A percentile compares a stretch with the other conserved stretches of the same genome.
Evolutionary conservation across 371 early-diverging fungal genomes (phyloP).

Genomic region (Mortierella sp.): DNA sequence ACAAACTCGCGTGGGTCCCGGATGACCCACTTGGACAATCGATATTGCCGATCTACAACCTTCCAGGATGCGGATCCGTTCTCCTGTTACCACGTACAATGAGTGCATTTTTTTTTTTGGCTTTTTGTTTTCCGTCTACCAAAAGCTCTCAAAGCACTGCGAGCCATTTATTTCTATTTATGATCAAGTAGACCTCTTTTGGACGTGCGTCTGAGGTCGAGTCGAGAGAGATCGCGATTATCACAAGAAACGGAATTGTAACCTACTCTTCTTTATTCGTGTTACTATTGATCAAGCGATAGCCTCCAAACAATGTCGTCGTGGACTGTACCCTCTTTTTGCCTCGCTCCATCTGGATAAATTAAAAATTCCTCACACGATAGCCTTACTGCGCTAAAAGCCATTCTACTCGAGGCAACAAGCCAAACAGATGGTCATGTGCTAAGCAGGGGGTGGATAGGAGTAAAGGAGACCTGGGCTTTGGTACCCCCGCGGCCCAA

Average conservation of each 20-base stretch:
- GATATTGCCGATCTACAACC: too few relatives aligned
- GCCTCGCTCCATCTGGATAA: too few relatives aligned
- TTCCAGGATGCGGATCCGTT: too few relatives aligned
- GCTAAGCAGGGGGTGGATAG: neutral
- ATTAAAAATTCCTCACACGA: too few relatives aligned
- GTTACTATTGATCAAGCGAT: too few relatives aligned
- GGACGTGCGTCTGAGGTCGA: neutral
- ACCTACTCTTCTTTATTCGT: too few relatives aligned
- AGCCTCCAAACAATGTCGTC: too few relatives aligned
- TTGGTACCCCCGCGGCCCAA: neutral
- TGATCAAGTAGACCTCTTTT: neutral
- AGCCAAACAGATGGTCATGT: neutral
- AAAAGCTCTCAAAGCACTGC: conserved; percentile 1
- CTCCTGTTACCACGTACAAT: too few relatives aligned
- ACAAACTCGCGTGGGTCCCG: neutral
- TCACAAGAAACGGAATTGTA: too few relatives aligned
- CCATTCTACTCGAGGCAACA: neutral
- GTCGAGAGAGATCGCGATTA: too few relatives aligned
- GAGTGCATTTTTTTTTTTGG: conserved; percentile 5
- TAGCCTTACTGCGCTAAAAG: too few relatives aligned
- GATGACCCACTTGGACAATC: conserved; percentile 13
- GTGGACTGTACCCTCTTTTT: too few relatives aligned
- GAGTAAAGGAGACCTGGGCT: neutral
- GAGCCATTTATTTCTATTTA: conserved; percentile 8
- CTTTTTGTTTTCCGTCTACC: neutral